Evolutionary conservation across 1,284 basidiomycete genomes (phyloP), one percentile per base, ranked within the genome.

Genomic region (Melanopsichium pennsylvanicum): DNA sequence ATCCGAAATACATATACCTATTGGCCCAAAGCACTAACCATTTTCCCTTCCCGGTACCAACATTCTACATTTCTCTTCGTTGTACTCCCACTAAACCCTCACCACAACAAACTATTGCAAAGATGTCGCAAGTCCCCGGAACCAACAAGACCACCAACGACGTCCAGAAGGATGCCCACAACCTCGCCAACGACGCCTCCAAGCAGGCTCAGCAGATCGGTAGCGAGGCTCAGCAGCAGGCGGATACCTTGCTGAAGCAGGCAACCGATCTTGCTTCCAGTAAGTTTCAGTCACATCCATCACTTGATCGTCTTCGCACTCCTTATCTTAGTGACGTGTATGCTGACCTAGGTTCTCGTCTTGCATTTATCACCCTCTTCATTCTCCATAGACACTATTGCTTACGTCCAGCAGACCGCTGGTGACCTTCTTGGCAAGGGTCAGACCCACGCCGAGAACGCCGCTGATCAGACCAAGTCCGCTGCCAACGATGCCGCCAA

Each of bases 361-460:
- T 34, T 21, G n/a, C 23, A 10, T 35, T 40, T 25, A 18, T 29
- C 12, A 19, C 31, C n/a, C n/a, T n/a, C n/a, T 27, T 21, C 7
- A 4, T 26, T 36, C 38, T 6, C 36, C 22, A 8, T 32, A 69
- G 66, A 69, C 59, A 72, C 69, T 19, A 6, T 69, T 35, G 55
- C 47, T 13, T 72, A 72, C 52, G 61, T 72, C 16, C 70, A 72
- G 58, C 60, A 72, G 55, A 62, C 60, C 12, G 70, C 70, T 16
- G 64, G 66, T 23, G 41, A 34, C 16, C 33, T 72, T 18, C 66
- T 72, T 22, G 70, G 70, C n/a, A 51, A 60, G 39, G 61, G 66
- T 34, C 43, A 72, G 61, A 29, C 39, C 1, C 31, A 69, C 40
- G 69, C 60, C 26, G 5, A 45, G 49, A 47, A 52, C 40, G 63